Evolutionary conservation across 179 eudicot genomes (phyloP), one percentile per base, ranked within the genome.

Genomic region (Corrigiola litoralis): DNA sequence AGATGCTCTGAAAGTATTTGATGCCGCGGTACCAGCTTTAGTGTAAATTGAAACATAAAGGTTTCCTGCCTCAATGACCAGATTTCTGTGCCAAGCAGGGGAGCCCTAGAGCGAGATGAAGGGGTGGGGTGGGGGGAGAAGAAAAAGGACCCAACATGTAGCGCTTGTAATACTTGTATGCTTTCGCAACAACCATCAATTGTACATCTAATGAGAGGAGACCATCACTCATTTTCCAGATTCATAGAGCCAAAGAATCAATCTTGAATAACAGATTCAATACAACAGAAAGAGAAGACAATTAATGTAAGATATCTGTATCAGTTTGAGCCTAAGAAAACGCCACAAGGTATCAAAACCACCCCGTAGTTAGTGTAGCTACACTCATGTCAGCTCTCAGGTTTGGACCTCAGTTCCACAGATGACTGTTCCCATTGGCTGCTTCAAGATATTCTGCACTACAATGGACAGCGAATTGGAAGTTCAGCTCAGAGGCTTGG

Each of bases 401-500:
- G 16, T 20, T 14, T 51, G 34, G 44, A 2, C 4, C 6, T 16
- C 7, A 14, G 42, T 37, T 33, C 34, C 33, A n/a, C n/a, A 7
- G 21, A 21, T 23, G 33, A 17, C 11, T 62, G 48, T 52, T 66
- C 31, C 14, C 34, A 12, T 45, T 41, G 38, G 46, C 24, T 32
- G 56, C 61, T 42, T 58, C 28, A 71, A 31, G 44, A 20, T 46
- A 16, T 13, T 41, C 17, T 32, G 23, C 13, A 24, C 49, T 29
- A n/a, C n/a, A 18, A 23, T 54, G 42, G 27, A 44, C 12, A 10
- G 25, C 24, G 5, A 61, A 52, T 55, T 49, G 45, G 31, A 55
- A 49, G 61, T 49, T 83, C 79, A 91, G 67, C 69, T 74, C 41
- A 77, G 62, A 20, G 89, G 85, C 72, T 83, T 90, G 63, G 94